Conservation (phyloP, 164 flowering plant species). For the Macadamia integrifolia region DNA sequence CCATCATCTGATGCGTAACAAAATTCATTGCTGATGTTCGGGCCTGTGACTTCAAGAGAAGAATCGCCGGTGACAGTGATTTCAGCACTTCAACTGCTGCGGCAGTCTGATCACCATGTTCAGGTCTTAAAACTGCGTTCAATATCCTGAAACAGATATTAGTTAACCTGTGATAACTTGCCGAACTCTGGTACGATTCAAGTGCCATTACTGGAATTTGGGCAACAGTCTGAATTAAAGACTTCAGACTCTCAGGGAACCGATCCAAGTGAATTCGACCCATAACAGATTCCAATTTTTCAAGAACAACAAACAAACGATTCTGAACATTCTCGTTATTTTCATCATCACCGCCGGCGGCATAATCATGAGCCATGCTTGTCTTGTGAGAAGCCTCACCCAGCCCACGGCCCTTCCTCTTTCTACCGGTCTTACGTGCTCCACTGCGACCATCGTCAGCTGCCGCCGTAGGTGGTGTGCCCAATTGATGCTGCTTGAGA, state of each 20-base stretch:
- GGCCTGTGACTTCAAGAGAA: constrained; percentile 51
- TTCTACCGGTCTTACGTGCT: constrained; percentile 8
- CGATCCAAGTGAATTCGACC: constrained; percentile 59
- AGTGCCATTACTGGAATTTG: constrained; percentile 58
- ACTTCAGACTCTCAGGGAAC: constrained; percentile 79
- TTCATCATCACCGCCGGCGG: constrained; percentile 14
- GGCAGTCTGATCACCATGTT: constrained; percentile 59
- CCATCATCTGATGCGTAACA: constrained; percentile 41
- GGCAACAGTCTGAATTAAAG: constrained; percentile 58
- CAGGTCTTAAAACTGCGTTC: constrained; percentile 43
- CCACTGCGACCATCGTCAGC: background rate
- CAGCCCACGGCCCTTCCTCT: constrained; percentile 26
- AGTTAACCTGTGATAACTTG: constrained; percentile 28
- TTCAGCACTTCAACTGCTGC: constrained; percentile 69
- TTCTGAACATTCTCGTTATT: constrained; percentile 17
- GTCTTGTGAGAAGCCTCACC: constrained; percentile 11
- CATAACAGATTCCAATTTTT: constrained; percentile 45
- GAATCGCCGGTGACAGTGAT: constrained; percentile 49
- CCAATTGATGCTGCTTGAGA: constrained; percentile 31
- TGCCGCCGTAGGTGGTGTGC: constrained; percentile 1
- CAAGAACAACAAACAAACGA: constrained; percentile 37
- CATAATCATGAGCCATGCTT: background rate
- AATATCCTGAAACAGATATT: constrained; percentile 51
- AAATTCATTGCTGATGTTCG: constrained; percentile 56
- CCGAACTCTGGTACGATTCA: constrained; percentile 31